Evolutionary conservation across 2,329 filamentous ascomycete genomes (phyloP).

Genomic region (Cladosporium colombiae): DNA sequence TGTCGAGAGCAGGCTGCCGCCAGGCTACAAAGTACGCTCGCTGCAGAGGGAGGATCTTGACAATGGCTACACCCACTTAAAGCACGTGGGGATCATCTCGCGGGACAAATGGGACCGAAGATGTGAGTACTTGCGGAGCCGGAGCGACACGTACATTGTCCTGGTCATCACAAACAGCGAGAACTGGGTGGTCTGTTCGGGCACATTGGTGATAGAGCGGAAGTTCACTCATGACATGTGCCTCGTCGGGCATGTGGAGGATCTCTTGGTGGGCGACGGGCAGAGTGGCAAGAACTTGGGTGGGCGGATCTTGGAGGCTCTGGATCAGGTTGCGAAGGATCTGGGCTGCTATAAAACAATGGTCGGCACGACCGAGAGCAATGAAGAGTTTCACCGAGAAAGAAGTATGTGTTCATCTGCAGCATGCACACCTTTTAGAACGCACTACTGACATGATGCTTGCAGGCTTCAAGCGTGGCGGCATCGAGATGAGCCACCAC

Average conservation of each 20-base stretch:
- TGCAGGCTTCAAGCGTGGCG: conserved; percentile 21
- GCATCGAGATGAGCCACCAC: conserved; percentile 22
- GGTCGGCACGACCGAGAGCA: conserved; percentile 24
- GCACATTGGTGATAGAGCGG: conserved; percentile 28
- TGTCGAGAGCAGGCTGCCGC: conserved; percentile 25
- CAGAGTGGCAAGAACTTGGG: conserved; percentile 31
- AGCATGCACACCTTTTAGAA: neutral
- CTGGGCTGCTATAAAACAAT: conserved; percentile 28
- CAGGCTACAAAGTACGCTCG: conserved; percentile 26
- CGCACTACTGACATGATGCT: neutral
- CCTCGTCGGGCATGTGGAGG: conserved; percentile 26
- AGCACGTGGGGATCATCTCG: conserved; percentile 24
- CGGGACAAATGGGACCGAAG: conserved; percentile 27
- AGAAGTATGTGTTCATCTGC: conserved; percentile 3
- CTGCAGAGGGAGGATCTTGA: conserved; percentile 26
- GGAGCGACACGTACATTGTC: conserved; percentile 25
- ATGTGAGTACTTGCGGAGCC: conserved; percentile 24
- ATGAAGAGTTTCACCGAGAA: conserved; percentile 28
- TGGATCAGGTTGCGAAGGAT: conserved; percentile 25
- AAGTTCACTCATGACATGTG: conserved; percentile 26
- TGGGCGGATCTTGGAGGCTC: conserved; percentile 27
- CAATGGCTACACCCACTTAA: conserved; percentile 25
- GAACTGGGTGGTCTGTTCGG: conserved; percentile 26
- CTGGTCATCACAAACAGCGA: conserved; percentile 24
- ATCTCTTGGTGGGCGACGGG: conserved; percentile 25